Conservation (phyloP, 176 grass and related monocot genomes). For the Alloteropsis semialata region DNA sequence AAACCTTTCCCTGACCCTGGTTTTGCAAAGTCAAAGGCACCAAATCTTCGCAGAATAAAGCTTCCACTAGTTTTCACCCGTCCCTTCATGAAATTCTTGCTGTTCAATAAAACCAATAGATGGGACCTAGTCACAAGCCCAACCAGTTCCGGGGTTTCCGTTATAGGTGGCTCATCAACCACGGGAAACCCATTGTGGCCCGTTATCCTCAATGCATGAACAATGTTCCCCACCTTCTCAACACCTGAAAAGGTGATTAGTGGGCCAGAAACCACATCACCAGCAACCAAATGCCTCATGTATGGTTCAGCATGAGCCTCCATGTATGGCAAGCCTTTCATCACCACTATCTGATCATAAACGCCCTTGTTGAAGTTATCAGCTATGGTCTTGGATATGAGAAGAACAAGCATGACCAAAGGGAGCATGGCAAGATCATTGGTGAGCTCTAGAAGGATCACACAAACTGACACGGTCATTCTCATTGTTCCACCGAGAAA, state of each 20-base stretch:
- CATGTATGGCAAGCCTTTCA: conserved; percentile 91
- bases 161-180: conserved; percentile 68
- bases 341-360: conserved; percentile 85
- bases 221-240: conserved; percentile 66
- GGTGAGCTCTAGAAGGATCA: conserved; percentile 88
- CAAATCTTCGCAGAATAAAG: conserved; percentile 48
- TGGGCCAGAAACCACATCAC: conserved; percentile 67
- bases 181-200: conserved; percentile 91
- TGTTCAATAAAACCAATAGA: conserved; percentile 66
- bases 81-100: conserved; percentile 68
- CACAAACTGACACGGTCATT: conserved; percentile 89
- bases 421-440: conserved; percentile 85
- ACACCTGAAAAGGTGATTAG: conserved; percentile 74
- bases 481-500: conserved; percentile 94
- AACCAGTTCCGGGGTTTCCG: conserved; percentile 52
- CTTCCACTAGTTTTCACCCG: conserved; percentile 39
- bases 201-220: conserved; percentile 57
- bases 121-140: conserved; percentile 79
- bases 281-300: conserved; percentile 78
- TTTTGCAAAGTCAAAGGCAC: conserved; percentile 72
- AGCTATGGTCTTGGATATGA: conserved; percentile 88
- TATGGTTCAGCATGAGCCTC: conserved; percentile 93
- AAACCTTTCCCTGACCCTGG: conserved; percentile 80
- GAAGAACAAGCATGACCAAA: conserved; percentile 88
- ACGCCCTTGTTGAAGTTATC: conserved; percentile 83